These are phyloP conservation scores for Annona cherimola DNA, from an alignment of 164 flowering plant species.

Conservation along the genomic window DNA sequence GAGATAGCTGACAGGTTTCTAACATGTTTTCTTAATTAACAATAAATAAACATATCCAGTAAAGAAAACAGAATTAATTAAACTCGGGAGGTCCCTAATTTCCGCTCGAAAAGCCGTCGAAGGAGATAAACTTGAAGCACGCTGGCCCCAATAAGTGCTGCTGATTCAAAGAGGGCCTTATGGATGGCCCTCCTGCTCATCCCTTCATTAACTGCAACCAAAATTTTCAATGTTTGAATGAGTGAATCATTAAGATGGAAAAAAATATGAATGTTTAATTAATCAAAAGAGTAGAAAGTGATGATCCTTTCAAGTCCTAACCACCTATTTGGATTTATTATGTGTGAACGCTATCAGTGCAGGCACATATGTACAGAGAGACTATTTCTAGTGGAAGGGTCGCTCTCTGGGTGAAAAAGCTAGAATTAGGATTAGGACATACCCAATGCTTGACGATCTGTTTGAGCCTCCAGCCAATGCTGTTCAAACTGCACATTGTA, in stretches of 20 bases:
- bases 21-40: too few relatives aligned
- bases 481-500: constrained; percentile 94
- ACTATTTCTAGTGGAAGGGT: not conserved
- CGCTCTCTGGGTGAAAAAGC: not conserved
- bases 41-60: not conserved
- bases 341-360: too few relatives aligned
- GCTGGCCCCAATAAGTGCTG: constrained; percentile 75
- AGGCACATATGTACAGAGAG: too few relatives aligned
- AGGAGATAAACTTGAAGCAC: constrained; percentile 85
- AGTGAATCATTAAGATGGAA: too few relatives aligned
- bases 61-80: constrained; percentile 17
- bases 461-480: constrained; percentile 97
- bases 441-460: constrained; percentile 89
- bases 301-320: too few relatives aligned
- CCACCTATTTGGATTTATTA: too few relatives aligned
- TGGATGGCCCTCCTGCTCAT: constrained; percentile 84
- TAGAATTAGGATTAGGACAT: constrained; percentile 8
- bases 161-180: constrained; percentile 79
- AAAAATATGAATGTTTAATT: too few relatives aligned
- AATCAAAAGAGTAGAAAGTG: too few relatives aligned
- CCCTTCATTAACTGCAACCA: constrained; percentile 73
- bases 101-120: constrained; percentile 77
- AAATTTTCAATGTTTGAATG: not conserved
- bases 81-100: constrained; percentile 70
- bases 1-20: too few relatives aligned